Base-by-base conservation (phyloP, 257 asterid species). In the Vinca minor region DNA sequence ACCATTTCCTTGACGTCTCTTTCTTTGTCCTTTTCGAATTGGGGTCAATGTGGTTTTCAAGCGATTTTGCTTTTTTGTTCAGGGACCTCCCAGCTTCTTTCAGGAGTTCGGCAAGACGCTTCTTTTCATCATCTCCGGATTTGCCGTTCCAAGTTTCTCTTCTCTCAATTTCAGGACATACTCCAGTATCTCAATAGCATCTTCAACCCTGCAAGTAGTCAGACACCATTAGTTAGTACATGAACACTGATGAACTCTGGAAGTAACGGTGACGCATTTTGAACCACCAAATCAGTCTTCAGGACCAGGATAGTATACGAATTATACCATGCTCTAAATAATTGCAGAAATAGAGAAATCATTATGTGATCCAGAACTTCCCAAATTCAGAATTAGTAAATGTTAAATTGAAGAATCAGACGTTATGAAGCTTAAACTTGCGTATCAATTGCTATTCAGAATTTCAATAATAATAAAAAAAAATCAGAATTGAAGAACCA, bases 81-180 rank as follows among this genome's bases (percentile, higher is more conserved):
- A 97, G 67, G 1, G 94, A 93, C 79, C 88, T 81, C 50, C 99
- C 95, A 36, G 96, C 96, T 78, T 90, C 99, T 83, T 90, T 93
- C 84, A 93, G 69, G 23, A 93, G 95, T 75, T 93, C 99, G 4
- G 90, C 87, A 25, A 89, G 84, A 72, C 99, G 84, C 76, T 84
- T 87, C 89, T 90, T 93, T 85, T 93, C 99, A 61, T 93, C 97
- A 18, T 87, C 95, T 93, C 97, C 1, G 97, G 93, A 86, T 89
- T 87, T 64, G 99, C 94, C 9, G 99, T 93, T 68, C 99, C 99
- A 6, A 93, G 97, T 69, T 93, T 90, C 83, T 93, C 97, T 64
- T 93, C 99, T 68, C 99, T 82, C 80, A 93, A 77, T 78, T 93
- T 93, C 21, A 93, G 87, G 48, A 93, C 94, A 74, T 84, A 84